Evolutionary conservation across 1,284 basidiomycete genomes (phyloP).

Genomic region (Cutaneotrichosporon curvatum): DNA sequence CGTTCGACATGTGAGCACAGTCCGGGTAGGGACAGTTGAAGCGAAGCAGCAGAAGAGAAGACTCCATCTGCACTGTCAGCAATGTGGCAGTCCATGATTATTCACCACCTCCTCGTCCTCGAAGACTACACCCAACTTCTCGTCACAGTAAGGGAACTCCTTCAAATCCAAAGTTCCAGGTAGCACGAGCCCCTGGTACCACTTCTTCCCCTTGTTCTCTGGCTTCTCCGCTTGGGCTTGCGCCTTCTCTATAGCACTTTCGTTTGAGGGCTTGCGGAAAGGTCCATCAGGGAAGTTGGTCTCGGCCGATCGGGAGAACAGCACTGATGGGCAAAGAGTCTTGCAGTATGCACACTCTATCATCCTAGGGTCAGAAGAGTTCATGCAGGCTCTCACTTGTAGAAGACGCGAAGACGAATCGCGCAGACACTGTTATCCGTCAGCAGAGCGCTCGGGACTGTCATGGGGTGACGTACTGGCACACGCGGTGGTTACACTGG

Average conservation of each 20-base stretch:
- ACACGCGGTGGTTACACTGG: slow-evolving; percentile 70
- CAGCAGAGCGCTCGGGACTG: slow-evolving; percentile 31
- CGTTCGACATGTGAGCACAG: slow-evolving; percentile 75
- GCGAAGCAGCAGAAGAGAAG: slow-evolving; percentile 80
- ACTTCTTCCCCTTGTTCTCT: slow-evolving; percentile 33
- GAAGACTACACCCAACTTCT: slow-evolving; percentile 73
- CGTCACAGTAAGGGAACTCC: slow-evolving; percentile 58
- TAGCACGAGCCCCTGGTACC: slow-evolving; percentile 34
- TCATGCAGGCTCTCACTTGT: slow-evolving; percentile 57
- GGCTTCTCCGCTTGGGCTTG: slow-evolving; percentile 34
- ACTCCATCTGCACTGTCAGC: slow-evolving; percentile 60
- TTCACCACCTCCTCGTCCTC: slow-evolving; percentile 73
- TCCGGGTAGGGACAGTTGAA: slow-evolving; percentile 74
- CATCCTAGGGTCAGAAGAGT: slow-evolving; percentile 50
- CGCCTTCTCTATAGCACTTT: slow-evolving; percentile 28
- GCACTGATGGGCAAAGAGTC: slow-evolving; percentile 69
- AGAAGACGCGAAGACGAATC: slow-evolving; percentile 80
- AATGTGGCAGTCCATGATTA: not conserved
- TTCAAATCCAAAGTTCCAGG: slow-evolving; percentile 39
- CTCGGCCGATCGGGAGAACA: slow-evolving; percentile 71
- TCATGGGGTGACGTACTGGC: slow-evolving; percentile 40
- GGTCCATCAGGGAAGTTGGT: slow-evolving; percentile 58
- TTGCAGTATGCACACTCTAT: slow-evolving; percentile 95
- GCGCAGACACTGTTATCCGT: slow-evolving; percentile 81
- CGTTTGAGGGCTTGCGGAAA: slow-evolving; percentile 50